Evolutionary conservation across 2,329 filamentous ascomycete genomes (phyloP).

Genomic region (Aspergillus neoniger): DNA sequence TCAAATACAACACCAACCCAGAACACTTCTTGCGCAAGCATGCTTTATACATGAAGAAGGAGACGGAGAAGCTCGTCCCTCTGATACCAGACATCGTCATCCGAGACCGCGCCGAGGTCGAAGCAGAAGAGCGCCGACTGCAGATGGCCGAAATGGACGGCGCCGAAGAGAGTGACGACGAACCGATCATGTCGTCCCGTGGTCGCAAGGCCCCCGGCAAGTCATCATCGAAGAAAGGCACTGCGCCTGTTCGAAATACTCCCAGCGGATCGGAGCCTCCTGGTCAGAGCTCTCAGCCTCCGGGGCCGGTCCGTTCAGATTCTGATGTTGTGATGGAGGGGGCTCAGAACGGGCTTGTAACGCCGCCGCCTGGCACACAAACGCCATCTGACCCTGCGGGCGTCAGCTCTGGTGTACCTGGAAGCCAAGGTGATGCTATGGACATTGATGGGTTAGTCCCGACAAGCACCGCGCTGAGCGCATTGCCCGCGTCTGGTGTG

Average conservation of each 20-base stretch:
- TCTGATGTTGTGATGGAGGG: slow-evolving; percentile 75
- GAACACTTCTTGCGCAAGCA: slow-evolving; percentile 86
- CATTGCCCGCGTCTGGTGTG: slow-evolving; percentile 69
- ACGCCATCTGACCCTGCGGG: slow-evolving; percentile 76
- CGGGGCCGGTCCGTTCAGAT: slow-evolving; percentile 60
- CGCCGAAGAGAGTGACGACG: slow-evolving; percentile 90
- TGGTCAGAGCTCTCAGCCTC: slow-evolving; percentile 49
- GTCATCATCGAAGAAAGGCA: slow-evolving; percentile 69
- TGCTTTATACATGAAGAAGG: slow-evolving; percentile 93
- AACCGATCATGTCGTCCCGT: slow-evolving; percentile 96
- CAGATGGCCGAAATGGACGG: slow-evolving; percentile 80
- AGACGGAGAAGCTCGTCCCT: slow-evolving; percentile 94
- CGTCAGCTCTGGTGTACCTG: slow-evolving; percentile 57
- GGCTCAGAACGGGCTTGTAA: slow-evolving; percentile 80
- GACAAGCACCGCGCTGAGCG: slow-evolving; percentile 67
- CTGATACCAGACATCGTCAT: slow-evolving; percentile 92
- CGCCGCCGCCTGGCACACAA: slow-evolving; percentile 74
- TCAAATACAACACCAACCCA: slow-evolving; percentile 91
- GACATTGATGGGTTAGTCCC: slow-evolving; percentile 76
- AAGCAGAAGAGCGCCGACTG: slow-evolving; percentile 78
- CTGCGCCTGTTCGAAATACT: slow-evolving; percentile 67
- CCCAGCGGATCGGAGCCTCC: slow-evolving; percentile 79
- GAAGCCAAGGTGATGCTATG: slow-evolving; percentile 79
- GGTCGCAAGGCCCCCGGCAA: slow-evolving; percentile 83
- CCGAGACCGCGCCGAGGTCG: slow-evolving; percentile 87